Conservation (phyloP, 2,329 filamentous ascomycete species). For the Colletotrichum gigasporum region DNA sequence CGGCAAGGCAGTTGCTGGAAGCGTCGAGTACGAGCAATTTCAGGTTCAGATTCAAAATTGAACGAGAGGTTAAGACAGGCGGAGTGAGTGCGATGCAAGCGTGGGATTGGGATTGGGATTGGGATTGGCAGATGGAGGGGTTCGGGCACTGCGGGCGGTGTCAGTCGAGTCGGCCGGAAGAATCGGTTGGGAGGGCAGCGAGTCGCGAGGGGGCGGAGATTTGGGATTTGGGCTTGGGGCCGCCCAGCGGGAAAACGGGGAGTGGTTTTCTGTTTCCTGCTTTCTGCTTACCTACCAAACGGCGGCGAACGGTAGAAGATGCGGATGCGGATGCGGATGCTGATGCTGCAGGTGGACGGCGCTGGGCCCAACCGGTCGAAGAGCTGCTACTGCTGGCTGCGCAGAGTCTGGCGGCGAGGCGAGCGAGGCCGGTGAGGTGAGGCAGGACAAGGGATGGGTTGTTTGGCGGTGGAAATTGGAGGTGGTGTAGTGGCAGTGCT, state of each 20-base stretch:
- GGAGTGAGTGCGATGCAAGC: too few species aligned
- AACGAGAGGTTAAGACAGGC: background rate
- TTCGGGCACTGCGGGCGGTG: slow-evolving; percentile 23
- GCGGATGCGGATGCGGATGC: too few species aligned
- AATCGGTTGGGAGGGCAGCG: slow-evolving; percentile 17
- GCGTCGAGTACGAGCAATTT: background rate
- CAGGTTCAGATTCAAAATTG: too few species aligned
- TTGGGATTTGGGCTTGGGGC: background rate
- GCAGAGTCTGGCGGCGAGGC: background rate
- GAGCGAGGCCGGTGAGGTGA: background rate
- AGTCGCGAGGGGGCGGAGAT: background rate
- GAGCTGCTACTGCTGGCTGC: background rate
- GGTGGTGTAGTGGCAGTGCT: slow-evolving; percentile 24
- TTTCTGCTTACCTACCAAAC: background rate
- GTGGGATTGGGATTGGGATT: background rate
- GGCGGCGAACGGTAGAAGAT: background rate
- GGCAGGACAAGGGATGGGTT: background rate
- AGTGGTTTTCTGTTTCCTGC: background rate
- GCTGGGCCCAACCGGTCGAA: background rate
- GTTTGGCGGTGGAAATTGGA: slow-evolving; percentile 7
- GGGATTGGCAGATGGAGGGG: slow-evolving; percentile 9
- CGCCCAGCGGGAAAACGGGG: slow-evolving; percentile 1
- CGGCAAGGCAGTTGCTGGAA: background rate
- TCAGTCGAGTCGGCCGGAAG: slow-evolving; percentile 25
- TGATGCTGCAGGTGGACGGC: too few species aligned